Conservation (phyloP, 2,329 filamentous ascomycete genomes). For the Albophoma yamanashiensis region DNA sequence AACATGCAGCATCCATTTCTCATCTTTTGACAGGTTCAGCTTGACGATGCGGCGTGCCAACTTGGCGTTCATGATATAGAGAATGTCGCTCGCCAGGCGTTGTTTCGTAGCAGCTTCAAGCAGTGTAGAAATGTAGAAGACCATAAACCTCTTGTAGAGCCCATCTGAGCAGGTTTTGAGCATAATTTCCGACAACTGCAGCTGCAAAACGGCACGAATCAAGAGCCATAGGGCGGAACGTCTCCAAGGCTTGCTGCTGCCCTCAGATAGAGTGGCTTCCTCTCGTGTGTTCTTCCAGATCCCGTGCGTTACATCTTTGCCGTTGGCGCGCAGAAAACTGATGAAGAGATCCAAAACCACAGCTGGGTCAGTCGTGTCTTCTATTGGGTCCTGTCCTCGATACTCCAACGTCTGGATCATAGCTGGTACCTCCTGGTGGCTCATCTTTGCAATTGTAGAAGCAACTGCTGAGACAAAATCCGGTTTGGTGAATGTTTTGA, state of each 20-base stretch:
- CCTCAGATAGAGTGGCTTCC: slow-evolving; percentile 17
- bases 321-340: slow-evolving; percentile 25
- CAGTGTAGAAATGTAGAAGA: slow-evolving; percentile 28
- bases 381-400: not conserved
- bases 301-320: slow-evolving; percentile 11
- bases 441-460: slow-evolving; percentile 15
- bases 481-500: slow-evolving; percentile 1
- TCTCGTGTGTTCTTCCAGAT: slow-evolving; percentile 42
- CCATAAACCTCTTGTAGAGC: slow-evolving; percentile 41
- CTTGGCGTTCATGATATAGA: slow-evolving; percentile 32
- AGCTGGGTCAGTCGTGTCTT: slow-evolving; percentile 29
- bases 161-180: slow-evolving; percentile 9
- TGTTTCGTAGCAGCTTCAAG: slow-evolving; percentile 13
- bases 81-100: slow-evolving; percentile 12
- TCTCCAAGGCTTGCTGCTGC: not conserved
- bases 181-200: not conserved
- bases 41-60: slow-evolving; percentile 30
- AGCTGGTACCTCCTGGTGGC: slow-evolving; percentile 9
- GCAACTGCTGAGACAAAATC: not conserved
- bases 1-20: slow-evolving; percentile 5
- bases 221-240: slow-evolving; percentile 6
- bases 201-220: slow-evolving; percentile 4
- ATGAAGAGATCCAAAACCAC: slow-evolving; percentile 37
- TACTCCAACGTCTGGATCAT: not conserved
- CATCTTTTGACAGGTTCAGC: slow-evolving; percentile 11